Percentiles rank a stretch among this genome's conserved stretches.
Evolutionary conservation across 768 basidiomycete genomes (phyloP).

Genomic region (Suillus discolor): DNA sequence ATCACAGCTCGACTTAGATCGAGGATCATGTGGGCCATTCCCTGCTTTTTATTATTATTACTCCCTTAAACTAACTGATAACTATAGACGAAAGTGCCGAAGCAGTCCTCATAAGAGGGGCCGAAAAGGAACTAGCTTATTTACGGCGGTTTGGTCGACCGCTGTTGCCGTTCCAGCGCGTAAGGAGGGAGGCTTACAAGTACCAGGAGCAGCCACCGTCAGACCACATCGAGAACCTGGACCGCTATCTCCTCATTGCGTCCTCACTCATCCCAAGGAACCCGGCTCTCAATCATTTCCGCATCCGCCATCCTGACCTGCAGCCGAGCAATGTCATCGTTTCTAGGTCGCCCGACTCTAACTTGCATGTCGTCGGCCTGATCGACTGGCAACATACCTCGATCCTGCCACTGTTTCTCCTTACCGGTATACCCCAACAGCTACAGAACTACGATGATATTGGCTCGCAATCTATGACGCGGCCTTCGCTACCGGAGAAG

Average conservation of each 20-base stretch:
- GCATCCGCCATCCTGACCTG: constrained; percentile 49
- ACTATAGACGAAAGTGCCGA: constrained; percentile 46
- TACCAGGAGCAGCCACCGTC: constrained; percentile 51
- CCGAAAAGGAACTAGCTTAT: constrained; percentile 52
- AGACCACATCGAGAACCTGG: constrained; percentile 51
- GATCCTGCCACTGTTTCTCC: constrained; percentile 55
- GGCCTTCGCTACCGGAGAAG: constrained; percentile 47
- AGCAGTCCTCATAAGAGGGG: constrained; percentile 43
- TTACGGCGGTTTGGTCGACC: constrained; percentile 50
- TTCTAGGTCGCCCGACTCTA: constrained; percentile 45
- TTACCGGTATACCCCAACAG: constrained; percentile 43
- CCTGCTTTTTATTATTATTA: constrained; percentile 27
- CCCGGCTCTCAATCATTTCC: constrained; percentile 41
- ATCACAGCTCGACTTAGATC: constrained; percentile 47
- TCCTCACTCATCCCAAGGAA: constrained; percentile 45
- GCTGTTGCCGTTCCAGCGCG: constrained; percentile 44
- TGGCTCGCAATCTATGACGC: constrained; percentile 39
- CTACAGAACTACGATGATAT: constrained; percentile 51
- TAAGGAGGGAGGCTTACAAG: constrained; percentile 44
- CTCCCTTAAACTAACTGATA: constrained; percentile 32
- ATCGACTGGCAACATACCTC: constrained; percentile 60
- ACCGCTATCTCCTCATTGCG: constrained; percentile 43
- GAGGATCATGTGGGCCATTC: constrained; percentile 54
- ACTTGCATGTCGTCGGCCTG: constrained; percentile 42
- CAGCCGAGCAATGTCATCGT: constrained; percentile 52